phyloP scores from a whole-genome alignment of 345 rosid genomes.

The Anacardium occidentale region DNA sequence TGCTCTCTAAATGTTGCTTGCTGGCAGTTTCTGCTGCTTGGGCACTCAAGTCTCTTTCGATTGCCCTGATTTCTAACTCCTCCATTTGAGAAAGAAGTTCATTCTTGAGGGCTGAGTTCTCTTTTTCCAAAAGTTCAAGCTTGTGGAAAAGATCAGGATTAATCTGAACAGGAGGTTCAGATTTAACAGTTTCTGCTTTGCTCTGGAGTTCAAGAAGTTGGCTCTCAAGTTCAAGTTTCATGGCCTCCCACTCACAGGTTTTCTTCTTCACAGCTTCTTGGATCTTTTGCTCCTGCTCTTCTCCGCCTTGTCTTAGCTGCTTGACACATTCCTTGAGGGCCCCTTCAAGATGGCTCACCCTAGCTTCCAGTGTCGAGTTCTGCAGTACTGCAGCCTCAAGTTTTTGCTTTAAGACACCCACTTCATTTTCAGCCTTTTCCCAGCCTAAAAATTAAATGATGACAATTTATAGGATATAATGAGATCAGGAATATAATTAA shows the following conservation, averaged over 20 bases:
- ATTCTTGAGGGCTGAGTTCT: conserved; percentile 54
- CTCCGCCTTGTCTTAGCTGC: conserved; percentile 84
- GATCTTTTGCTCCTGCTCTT: conserved; percentile 68
- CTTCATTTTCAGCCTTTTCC: conserved; percentile 92
- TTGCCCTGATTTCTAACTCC: conserved; percentile 72
- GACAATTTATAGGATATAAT: not conserved
- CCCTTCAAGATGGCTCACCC: conserved; percentile 79
- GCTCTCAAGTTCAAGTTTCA: conserved; percentile 49
- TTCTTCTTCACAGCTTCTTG: conserved; percentile 50
- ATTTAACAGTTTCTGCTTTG: conserved; percentile 33
- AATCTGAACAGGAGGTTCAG: conserved; percentile 19
- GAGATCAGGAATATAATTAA: not conserved
- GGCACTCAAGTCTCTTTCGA: conserved; percentile 79
- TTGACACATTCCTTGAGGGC: conserved; percentile 94
- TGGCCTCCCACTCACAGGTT: conserved; percentile 51
- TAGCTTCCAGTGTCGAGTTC: conserved; percentile 61
- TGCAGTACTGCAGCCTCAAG: conserved; percentile 51
- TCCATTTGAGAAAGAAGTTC: conserved; percentile 62
- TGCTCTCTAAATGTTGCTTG: conserved; percentile 79
- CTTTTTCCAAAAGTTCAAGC: conserved; percentile 57
- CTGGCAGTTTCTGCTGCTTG: conserved; percentile 92
- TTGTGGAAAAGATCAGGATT: conserved; percentile 39
- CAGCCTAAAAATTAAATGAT: conserved; percentile 50
- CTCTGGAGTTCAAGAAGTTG: conserved; percentile 48
- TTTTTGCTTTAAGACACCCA: conserved; percentile 52